Evolutionary conservation across 2,329 filamentous ascomycete species (phyloP), one percentile per base, ranked within the genome.

Genomic region (Fusarium praegraminearum): DNA sequence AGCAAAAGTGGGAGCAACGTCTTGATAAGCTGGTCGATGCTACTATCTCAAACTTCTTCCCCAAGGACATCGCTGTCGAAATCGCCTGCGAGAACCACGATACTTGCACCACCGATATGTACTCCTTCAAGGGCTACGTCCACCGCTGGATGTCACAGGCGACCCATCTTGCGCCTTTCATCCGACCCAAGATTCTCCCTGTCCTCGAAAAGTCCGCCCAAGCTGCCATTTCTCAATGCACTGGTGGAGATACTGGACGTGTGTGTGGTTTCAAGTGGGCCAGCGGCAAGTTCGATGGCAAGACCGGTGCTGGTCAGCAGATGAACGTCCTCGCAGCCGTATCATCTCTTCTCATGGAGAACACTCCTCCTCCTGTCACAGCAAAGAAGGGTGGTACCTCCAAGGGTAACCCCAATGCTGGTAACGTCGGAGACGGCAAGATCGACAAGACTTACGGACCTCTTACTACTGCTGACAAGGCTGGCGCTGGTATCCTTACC

Each of bases 31-130:
- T 83, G 9, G 65, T 81, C 30, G 71, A 80, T 15, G 70, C 76
- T 45, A 79, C 83, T 0, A 68, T 81, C 22, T 65, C 76, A n/a
- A 77, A 78, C 12, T 89, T 89, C 75, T 89, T 89, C 79, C 81
- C 82, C 38, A 78, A 84, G 33, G 83, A 84, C 50, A 83, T 90
- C 69, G 86, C 90, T 74, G 84, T 82, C 45, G 90, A 92, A 75
- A 78, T 84, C 20, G 83, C 87, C 8, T 93, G 90, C 78, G 89
- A 91, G 69, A 72, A 74, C 43, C 79, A 81, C 8, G 74, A 73
- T 35, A 85, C 81, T 5, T 92, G 90, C 80, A 87, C 87, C 69
- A 84, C 84, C 44, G 90, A 92, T 69, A 88, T 91, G 79, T 80
- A 85, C 60, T 85, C 86, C 8, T 91, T 89, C 82, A 90, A 90